These are phyloP conservation scores for Aeschynomene evenia DNA, from an alignment of 306 rosid genomes.

Conservation along the genomic window DNA sequence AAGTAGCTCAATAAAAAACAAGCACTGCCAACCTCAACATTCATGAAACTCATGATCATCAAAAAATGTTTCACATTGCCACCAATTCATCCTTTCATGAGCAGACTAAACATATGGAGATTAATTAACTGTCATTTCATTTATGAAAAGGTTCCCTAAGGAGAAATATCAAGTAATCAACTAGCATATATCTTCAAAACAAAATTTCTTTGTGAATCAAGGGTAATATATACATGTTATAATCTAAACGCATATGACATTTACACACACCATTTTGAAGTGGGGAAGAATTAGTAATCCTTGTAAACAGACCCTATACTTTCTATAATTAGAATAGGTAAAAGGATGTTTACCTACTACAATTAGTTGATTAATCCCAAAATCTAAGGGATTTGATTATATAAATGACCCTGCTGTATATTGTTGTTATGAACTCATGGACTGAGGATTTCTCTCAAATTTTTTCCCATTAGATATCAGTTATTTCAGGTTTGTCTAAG, in stretches of 20 bases:
- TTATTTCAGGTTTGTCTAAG: not conserved
- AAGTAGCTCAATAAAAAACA: no score
- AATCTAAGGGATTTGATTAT: not conserved
- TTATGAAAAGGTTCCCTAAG: not conserved
- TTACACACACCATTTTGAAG: not conserved
- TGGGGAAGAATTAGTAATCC: not conserved
- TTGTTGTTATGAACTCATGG: not conserved
- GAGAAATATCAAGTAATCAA: not conserved
- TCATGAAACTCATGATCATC: no score
- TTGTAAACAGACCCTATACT: not conserved
- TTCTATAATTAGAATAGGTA: not conserved
- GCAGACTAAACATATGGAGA: no score
- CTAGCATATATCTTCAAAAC: not conserved
- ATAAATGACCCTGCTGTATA: not conserved
- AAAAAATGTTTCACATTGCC: no score
- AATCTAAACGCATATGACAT: not conserved
- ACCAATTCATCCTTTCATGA: no score
- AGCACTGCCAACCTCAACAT: no score
- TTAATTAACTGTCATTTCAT: no score
- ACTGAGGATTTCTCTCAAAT: not conserved
- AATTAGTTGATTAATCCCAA: not conserved
- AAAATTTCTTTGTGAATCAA: not conserved
- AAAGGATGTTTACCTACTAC: not conserved
- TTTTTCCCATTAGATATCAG: not conserved
- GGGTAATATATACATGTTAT: not conserved